Base-by-base conservation (phyloP, 768 basidiomycete genomes). In the Clitopilus passeckerianus region DNA sequence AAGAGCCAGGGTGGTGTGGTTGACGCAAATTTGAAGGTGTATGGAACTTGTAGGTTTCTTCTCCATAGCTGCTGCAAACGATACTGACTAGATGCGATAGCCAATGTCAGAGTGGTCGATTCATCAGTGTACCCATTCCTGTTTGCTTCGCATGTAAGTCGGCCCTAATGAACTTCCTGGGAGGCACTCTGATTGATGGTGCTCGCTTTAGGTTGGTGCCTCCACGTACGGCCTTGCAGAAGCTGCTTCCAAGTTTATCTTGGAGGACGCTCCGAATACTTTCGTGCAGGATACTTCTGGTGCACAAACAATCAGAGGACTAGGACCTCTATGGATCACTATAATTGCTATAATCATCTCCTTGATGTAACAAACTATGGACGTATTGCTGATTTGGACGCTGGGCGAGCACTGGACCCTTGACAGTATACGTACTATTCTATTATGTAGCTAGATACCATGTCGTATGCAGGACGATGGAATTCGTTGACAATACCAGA, bases 1-100 rank as follows among this genome's bases (percentile, higher is more conserved):
- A 71, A 71, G 59, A 67, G 67, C 27, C 71, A 72, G 34, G 85
- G 85, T n/a, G 85, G 85, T 54, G 85, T 87, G 53, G 84, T 87
- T 54, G 78, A 84, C 77, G 52, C 64, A 12, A 70, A 80, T 50
- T 71, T 87, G n/a, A 72, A 72, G 61, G 85, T 86, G 1, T 83
- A 86, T 68, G 86, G 86, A 15, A 60, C 74, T 34, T 66, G 75
- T 74, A 64, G 23, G 71, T 64, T 18, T 30, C n/a, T 15, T 53
- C 18, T 23, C 24, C 22, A 30, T 7, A 3, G 15, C 0, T 33
- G 14, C n/a, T 44, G 23, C 9, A 37, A 41, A 41, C 12, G 24
- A 55, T 55, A 16, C 54, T 33, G n/a, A 34, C 30, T 34, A 7
- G 6, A 34, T 55, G 1, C 6, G 24, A 5, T 44, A 64, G 69